Base-by-base conservation (phyloP, 2,329 filamentous ascomycete species). In the Aspergillus jensenii region DNA sequence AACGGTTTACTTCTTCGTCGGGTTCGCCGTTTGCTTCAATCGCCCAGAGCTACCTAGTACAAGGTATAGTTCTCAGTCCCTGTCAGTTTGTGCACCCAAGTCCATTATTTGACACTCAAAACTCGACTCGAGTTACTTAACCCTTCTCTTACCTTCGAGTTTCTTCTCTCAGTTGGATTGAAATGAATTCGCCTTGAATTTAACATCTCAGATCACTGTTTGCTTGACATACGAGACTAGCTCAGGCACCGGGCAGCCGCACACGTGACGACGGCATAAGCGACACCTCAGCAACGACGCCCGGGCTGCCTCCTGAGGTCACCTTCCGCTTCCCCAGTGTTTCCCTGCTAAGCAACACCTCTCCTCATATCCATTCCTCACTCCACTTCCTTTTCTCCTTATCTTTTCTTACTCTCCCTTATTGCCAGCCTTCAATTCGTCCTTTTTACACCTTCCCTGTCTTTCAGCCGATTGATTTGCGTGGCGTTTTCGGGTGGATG, bases 401-500 rank as follows among this genome's bases (percentile, higher is more conserved):
- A 45, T 44, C 47, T 55, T 31, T 50, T 62, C 48, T 39, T 51
- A 31, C 23, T 25, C 41, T 27, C 15, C 21, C 49, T 52, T 43
- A 21, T 25, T 40, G 45, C 37, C 37, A 33, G 52, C 61, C 57
- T 57, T 54, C 54, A 52, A 57, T 59, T 56, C 47, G 39, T 58
- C 45, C 56, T 61, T 49, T 61, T 56, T 59, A 61, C 65, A 61
- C 67, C 56, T 61, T 60, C 52, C 58, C 47, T 62, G 60, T 65
- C 57, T 55, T 59, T 59, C 56, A 59, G 54, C 63, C 63, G 59
- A 61, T 67, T 70, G 67, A 56, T 67, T 74, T 68, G 65, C 68
- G 67, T 65, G 73, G 74, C 71, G 72, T 76, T 74, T 64, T 72
- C 69, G 60, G 71, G 71, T 71, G 74, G 69, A 75, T 76, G 68